Evolutionary conservation across 2,329 filamentous ascomycete genomes (phyloP).

Genomic region (Immersiporthe knoxdaviesiana): DNA sequence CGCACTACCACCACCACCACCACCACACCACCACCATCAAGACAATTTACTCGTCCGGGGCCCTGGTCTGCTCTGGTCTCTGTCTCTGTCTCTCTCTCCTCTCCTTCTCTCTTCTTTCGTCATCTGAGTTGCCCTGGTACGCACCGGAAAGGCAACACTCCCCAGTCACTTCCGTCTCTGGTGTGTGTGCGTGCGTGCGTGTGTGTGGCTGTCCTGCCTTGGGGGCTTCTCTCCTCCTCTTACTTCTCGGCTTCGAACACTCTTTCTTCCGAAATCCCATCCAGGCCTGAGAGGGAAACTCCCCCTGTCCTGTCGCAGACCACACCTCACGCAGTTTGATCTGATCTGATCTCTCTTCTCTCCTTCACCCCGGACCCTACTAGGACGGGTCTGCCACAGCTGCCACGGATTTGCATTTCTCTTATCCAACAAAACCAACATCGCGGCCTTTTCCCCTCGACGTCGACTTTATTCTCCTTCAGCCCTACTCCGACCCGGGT

Average conservation of each 20-base stretch:
- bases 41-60: background rate
- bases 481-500: background rate
- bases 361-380: constrained; percentile 6
- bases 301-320: constrained; percentile 27
- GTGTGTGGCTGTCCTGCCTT: background rate
- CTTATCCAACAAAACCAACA: constrained; percentile 22
- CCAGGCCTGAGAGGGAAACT: constrained; percentile 5
- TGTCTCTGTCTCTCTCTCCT: too few species aligned
- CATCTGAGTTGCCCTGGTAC: constrained; percentile 15
- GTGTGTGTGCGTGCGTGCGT: too few species aligned
- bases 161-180: background rate
- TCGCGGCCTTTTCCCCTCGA: constrained; percentile 18
- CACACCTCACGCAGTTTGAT: constrained; percentile 24
- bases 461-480: background rate
- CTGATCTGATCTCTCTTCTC: constrained; percentile 22
- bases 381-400: background rate
- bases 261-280: constrained; percentile 13
- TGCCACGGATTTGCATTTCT: constrained; percentile 5
- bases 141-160: background rate
- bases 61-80: constrained; percentile 14
- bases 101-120: constrained; percentile 19
- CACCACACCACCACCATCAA: background rate
- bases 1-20: background rate
- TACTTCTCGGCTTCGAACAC: background rate
- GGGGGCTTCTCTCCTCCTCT: background rate